Evolutionary conservation across 2,329 filamentous ascomycete species (phyloP), one percentile per base, ranked within the genome.

Genomic region (Diaporthe humulicola): DNA sequence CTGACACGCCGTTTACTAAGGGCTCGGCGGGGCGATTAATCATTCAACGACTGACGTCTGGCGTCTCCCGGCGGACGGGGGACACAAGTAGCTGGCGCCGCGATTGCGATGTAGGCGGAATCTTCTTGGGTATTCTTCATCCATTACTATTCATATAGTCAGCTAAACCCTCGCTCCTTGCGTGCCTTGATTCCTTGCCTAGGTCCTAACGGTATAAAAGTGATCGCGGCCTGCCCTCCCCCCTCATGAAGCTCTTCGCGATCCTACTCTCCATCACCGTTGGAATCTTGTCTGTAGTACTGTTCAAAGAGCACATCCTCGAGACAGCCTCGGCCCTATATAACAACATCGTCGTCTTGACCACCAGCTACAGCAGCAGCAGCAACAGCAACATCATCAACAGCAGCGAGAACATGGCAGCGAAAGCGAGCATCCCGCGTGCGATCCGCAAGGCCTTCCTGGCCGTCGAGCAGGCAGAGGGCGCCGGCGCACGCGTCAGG

Each of bases 381-480:
- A 74, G 61, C 25, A 76, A 38, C 64, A 56, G 71, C 70, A 45
- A 19, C 71, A 76, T 42, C 72, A 45, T 40, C 73, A 70, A 42
- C 38, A 50, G 60, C 67, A 45, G 73, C 33, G 74, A 74, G 42
- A 70, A 40, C 67, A 58, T 36, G 81, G 38, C 82, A 30, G 82
- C 86, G 77, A 87, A 90, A 74, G 93, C 93, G 90, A 90, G 93
- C 57, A 84, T 91, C 76, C 89, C 94, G 38, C 92, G 97, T 81
- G 90, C 92, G 67, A 96, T 98, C 82, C 91, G 91, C 78, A 94
- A 96, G 85, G 91, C 93, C 78, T 96, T 98, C 84, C 89, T 95
- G 58, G 96, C 96, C 76, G 85, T 93, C 75, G 95, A 98, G 84
- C 94, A 98, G 84, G 87, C 94, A 38, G 96, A 98, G 84, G 96